Evolutionary conservation across 2,329 filamentous ascomycete species (phyloP).

Genomic region (Scytalidium lignicola): DNA sequence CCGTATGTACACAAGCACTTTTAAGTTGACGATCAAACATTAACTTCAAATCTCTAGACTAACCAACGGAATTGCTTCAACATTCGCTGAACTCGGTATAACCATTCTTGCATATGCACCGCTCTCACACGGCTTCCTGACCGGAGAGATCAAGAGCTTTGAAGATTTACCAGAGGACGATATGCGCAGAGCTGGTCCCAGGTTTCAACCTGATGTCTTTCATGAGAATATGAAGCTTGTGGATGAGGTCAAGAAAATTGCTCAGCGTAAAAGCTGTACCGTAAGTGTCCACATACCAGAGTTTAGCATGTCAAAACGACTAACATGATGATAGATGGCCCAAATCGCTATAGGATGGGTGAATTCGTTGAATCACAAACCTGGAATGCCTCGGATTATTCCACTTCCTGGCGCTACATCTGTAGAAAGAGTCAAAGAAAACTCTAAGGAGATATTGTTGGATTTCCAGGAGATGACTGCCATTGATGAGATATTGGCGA

Average conservation of each 20-base stretch:
- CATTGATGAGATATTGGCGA: neutral
- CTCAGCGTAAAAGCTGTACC: slow-evolving; percentile 40
- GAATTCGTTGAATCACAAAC: neutral
- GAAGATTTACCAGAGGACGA: slow-evolving; percentile 19
- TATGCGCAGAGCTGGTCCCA: slow-evolving; percentile 30
- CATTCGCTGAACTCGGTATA: slow-evolving; percentile 35
- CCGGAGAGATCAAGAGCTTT: slow-evolving; percentile 24
- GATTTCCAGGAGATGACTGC: neutral
- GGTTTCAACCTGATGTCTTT: slow-evolving; percentile 42
- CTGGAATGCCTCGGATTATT: slow-evolving; percentile 6
- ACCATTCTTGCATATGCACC: slow-evolving; percentile 41
- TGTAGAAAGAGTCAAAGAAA: slow-evolving; percentile 1
- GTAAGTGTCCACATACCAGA: neutral
- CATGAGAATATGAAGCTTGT: slow-evolving; percentile 44
- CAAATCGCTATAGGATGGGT: slow-evolving; percentile 7
- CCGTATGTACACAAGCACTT: slow-evolving; percentile 20
- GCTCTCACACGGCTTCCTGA: slow-evolving; percentile 41
- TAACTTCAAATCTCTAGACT: slow-evolving; percentile 49
- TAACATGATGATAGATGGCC: slow-evolving; percentile 1
- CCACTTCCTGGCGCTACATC: slow-evolving; percentile 3
- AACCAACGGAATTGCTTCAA: slow-evolving; percentile 19
- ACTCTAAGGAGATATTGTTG: neutral
- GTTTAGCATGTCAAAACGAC: neutral
- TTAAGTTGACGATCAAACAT: slow-evolving; percentile 15
- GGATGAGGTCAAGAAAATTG: slow-evolving; percentile 35